phyloP scores from a whole-genome alignment of 1,284 basidiomycete genomes.

The Vanrija sp. region DNA sequence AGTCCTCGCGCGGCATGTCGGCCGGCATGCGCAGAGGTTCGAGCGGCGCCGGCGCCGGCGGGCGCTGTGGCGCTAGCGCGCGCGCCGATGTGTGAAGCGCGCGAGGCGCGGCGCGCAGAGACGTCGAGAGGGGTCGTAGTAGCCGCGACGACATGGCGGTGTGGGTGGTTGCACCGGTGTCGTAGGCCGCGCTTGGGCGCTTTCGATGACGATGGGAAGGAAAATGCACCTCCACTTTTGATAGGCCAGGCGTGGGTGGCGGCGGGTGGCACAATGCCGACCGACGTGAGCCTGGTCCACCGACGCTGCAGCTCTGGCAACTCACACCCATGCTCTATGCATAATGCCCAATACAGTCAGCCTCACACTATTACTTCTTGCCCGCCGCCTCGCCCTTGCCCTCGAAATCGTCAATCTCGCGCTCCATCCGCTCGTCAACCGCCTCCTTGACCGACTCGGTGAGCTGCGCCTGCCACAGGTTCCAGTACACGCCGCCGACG shows the following conservation, averaged over 20 bases:
- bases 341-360: too few relatives aligned
- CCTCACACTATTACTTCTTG: background rate
- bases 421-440: slow-evolving; percentile 8
- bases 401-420: slow-evolving; percentile 12
- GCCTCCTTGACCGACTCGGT: slow-evolving; percentile 36
- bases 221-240: slow-evolving; percentile 4
- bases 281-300: too few relatives aligned
- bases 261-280: too few relatives aligned
- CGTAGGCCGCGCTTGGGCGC: too few relatives aligned
- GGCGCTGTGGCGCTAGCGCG: too few relatives aligned
- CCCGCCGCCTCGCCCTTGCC: background rate
- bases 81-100: background rate
- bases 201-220: slow-evolving; percentile 4
- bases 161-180: background rate
- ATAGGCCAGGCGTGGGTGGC: too few relatives aligned
- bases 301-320: too few relatives aligned
- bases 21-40: slow-evolving; percentile 28
- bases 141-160: background rate
- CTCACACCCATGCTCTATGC: too few relatives aligned
- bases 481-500: slow-evolving; percentile 67
- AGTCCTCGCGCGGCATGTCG: slow-evolving; percentile 44
- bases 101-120: background rate
- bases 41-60: background rate
- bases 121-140: background rate
- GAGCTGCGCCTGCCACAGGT: slow-evolving; percentile 81